Conservation (phyloP, 305 asterid genomes). For the Fraxinus sp. region DNA sequence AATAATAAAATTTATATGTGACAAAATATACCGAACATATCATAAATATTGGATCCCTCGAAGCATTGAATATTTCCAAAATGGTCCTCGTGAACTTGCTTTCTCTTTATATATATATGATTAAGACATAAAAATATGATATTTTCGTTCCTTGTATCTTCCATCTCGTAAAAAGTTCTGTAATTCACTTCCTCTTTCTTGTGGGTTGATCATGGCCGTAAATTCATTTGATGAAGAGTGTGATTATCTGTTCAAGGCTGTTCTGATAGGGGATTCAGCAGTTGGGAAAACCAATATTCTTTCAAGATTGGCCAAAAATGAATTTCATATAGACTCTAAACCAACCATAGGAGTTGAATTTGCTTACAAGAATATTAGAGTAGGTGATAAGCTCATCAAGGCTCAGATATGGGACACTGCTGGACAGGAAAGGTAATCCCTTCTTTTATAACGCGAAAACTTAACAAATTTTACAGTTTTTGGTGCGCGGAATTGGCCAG, state of each 20-base stretch:
- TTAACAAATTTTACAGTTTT: not conserved
- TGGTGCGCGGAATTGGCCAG: not conserved
- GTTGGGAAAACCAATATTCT: conserved; percentile 77
- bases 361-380: conserved; percentile 66
- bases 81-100: conserved; percentile 32
- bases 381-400: conserved; percentile 74
- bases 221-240: conserved; percentile 78
- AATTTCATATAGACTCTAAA: conserved; percentile 71
- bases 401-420: conserved; percentile 97
- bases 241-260: conserved; percentile 85
- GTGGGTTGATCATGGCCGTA: conserved; percentile 25
- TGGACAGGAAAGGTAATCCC: conserved; percentile 74
- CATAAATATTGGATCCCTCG: not conserved
- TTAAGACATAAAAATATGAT: conserved; percentile 17
- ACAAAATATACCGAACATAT: not conserved
- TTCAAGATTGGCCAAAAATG: conserved; percentile 64
- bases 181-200: not conserved
- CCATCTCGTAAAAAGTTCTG: not conserved
- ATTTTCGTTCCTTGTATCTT: not conserved
- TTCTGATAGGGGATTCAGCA: conserved; percentile 76
- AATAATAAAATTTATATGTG: not conserved
- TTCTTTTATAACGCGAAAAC: not conserved
- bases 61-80: not conserved
- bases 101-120: conserved; percentile 19
- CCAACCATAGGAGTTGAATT: conserved; percentile 91